These are phyloP conservation scores for Stachybotrys chartarum DNA, from an alignment of 2,329 filamentous ascomycete species.

Conservation along the genomic window DNA sequence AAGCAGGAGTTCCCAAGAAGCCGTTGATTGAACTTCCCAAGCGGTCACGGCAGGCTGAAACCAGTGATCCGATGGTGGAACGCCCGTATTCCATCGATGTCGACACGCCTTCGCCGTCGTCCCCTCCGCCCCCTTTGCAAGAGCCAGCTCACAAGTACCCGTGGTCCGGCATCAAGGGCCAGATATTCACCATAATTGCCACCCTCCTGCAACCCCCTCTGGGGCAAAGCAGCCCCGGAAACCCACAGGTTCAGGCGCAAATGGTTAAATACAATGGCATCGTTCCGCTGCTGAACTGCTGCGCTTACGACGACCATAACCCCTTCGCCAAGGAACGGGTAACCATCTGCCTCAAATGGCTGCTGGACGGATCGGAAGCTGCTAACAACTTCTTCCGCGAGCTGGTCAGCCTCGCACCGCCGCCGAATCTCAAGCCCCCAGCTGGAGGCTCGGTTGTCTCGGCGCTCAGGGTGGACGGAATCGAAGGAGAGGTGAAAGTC, in stretches of 20 bases:
- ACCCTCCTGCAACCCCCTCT: conserved; percentile 80
- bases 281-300: conserved; percentile 81
- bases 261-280: conserved; percentile 81
- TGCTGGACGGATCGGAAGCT: conserved; percentile 66
- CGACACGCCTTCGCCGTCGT: conserved; percentile 26
- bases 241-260: conserved; percentile 76
- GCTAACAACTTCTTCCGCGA: conserved; percentile 66
- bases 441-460: conserved; percentile 28
- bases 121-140: conserved; percentile 42
- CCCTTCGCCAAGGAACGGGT: conserved; percentile 90
- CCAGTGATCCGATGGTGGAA: conserved; percentile 43
- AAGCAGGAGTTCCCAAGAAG: conserved; percentile 80
- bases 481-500: conserved; percentile 49
- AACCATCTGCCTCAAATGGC: conserved; percentile 80
- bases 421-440: conserved; percentile 27
- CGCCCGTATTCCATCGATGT: conserved; percentile 47
- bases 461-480: conserved; percentile 46
- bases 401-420: conserved; percentile 41
- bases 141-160: conserved; percentile 57
- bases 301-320: conserved; percentile 85
- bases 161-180: conserved; percentile 76
- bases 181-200: conserved; percentile 84
- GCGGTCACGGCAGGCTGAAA: conserved; percentile 17
- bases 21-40: conserved; percentile 47
- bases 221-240: conserved; percentile 52